Conservation (phyloP, 192 early-diverging fungal genomes). For the Thamnidium elegans region DNA sequence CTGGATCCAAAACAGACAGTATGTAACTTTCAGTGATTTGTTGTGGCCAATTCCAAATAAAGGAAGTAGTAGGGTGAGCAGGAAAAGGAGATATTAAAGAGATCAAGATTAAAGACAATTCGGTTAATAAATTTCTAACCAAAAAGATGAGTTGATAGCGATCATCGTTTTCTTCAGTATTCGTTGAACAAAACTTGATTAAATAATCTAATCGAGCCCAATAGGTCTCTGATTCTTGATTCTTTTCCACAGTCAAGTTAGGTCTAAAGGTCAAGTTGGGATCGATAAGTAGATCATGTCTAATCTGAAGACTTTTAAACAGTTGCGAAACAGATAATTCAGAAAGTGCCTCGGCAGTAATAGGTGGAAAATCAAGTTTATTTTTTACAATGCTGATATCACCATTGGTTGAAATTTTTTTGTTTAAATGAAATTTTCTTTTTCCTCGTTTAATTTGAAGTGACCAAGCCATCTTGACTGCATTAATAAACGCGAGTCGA, state of each 20-base stretch:
- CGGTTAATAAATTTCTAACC: conserved; percentile 69
- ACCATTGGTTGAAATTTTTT: not conserved
- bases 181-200: conserved; percentile 27
- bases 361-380: conserved; percentile 48
- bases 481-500: conserved; percentile 12
- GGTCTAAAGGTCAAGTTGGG: conserved; percentile 87
- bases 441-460: conserved; percentile 7
- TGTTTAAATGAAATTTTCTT: not conserved
- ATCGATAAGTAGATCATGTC: conserved; percentile 89
- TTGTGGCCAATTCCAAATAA: conserved; percentile 35
- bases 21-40: conserved; percentile 24
- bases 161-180: conserved; percentile 5
- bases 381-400: not conserved
- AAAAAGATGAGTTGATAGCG: conserved; percentile 55
- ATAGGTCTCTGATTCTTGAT: conserved; percentile 58
- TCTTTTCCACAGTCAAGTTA: conserved; percentile 70
- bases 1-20: conserved; percentile 52
- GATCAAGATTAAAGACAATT: conserved; percentile 54
- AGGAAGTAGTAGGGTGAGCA: not conserved
- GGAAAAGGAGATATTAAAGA: conserved; percentile 1
- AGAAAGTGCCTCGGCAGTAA: conserved; percentile 80
- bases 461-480: conserved; percentile 9
- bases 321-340: conserved; percentile 84
- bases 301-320: conserved; percentile 77
- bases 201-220: conserved; percentile 70